Percentiles rank a stretch among this genome's conserved stretches.
phyloP scores from a whole-genome alignment of 306 rosid species.

The Aeschynomene evenia region DNA sequence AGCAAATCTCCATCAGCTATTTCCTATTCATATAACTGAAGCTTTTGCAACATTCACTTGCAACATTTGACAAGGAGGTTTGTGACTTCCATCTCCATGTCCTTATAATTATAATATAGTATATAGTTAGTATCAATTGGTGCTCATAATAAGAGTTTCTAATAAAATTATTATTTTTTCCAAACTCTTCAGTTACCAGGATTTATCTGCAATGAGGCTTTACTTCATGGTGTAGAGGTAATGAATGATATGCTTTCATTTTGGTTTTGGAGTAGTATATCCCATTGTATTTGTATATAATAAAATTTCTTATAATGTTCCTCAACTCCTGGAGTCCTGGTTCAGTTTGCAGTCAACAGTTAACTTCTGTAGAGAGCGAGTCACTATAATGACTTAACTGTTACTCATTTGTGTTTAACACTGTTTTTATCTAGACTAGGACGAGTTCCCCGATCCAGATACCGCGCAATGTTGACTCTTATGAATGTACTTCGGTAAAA shows the following conservation, averaged over 20 bases:
- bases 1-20: constrained; percentile 73
- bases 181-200: constrained; percentile 76
- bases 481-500: constrained; percentile 74
- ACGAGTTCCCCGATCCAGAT: constrained; percentile 92
- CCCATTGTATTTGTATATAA: background rate
- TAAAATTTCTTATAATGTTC: constrained; percentile 7
- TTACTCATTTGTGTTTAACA: constrained; percentile 7
- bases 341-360: constrained; percentile 1
- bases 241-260: constrained; percentile 31
- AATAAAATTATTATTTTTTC: constrained; percentile 15
- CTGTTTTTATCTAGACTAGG: constrained; percentile 67
- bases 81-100: constrained; percentile 17
- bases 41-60: constrained; percentile 78
- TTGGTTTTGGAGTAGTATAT: background rate
- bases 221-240: constrained; percentile 99
- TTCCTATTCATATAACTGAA: constrained; percentile 63
- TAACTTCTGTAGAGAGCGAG: background rate
- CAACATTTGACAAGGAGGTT: constrained; percentile 81
- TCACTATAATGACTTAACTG: constrained; percentile 1
- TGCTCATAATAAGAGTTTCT: constrained; percentile 39
- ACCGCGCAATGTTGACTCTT: constrained; percentile 64
- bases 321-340: background rate
- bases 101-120: background rate
- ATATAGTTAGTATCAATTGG: background rate
- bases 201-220: constrained; percentile 78